Conservation (phyloP, 164 flowering plant genomes). For the Magnolia kwangsiensis region DNA sequence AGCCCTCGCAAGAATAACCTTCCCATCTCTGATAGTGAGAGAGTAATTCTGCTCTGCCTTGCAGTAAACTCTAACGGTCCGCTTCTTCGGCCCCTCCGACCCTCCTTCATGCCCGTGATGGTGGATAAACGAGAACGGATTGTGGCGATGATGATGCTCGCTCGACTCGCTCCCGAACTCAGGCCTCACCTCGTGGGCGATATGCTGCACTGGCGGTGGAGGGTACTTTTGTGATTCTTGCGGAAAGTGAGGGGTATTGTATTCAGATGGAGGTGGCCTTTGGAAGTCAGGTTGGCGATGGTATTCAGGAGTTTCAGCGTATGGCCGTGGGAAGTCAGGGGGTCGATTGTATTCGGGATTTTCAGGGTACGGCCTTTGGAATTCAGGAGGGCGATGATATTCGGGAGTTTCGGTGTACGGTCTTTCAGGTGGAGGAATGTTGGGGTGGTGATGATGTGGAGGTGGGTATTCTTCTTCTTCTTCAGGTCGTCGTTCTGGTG, state of each 20-base stretch:
- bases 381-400: neutral
- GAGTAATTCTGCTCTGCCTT: slow-evolving; percentile 42
- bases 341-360: neutral
- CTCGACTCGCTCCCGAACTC: slow-evolving; percentile 3
- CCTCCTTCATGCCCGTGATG: slow-evolving; percentile 17
- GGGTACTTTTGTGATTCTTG: neutral
- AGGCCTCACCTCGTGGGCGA: slow-evolving; percentile 12
- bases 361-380: neutral
- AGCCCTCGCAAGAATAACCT: slow-evolving; percentile 48
- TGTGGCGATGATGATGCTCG: slow-evolving; percentile 12
- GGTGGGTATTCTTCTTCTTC: slow-evolving; percentile 5
- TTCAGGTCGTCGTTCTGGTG: neutral
- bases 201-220: slow-evolving; percentile 12
- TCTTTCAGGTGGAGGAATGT: neutral
- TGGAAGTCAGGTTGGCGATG: neutral
- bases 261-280: slow-evolving; percentile 1
- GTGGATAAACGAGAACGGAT: slow-evolving; percentile 21
- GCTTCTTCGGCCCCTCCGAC: slow-evolving; percentile 23
- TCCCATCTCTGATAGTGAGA: slow-evolving; percentile 50
- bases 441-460: neutral
- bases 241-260: neutral
- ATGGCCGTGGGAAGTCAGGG: neutral
- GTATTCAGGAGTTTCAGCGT: neutral
- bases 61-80: slow-evolving; percentile 35
- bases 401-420: neutral